Percentiles rank a stretch among this genome's conserved stretches.
Evolutionary conservation across 2,329 filamentous ascomycete genomes (phyloP).

Genomic region (Diaporthe ampelina): DNA sequence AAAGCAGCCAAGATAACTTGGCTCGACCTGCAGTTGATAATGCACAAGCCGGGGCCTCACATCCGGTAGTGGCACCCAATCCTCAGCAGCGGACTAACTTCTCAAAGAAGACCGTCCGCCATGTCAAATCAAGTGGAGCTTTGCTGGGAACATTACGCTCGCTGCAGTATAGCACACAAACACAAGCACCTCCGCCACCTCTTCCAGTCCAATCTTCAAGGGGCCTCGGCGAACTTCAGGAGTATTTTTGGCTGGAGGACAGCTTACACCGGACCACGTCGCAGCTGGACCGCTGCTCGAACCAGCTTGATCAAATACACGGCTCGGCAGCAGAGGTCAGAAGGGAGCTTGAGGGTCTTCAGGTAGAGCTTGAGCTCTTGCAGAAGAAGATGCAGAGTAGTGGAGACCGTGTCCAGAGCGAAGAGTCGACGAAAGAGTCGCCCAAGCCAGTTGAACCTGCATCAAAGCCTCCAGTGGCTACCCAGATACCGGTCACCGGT

Average conservation of each 20-base stretch:
- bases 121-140: constrained; percentile 10
- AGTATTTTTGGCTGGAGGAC: constrained; percentile 31
- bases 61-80: background rate
- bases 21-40: background rate
- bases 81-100: constrained; percentile 16
- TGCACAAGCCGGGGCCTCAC: background rate
- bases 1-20: background rate
- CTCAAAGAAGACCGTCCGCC: background rate
- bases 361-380: background rate
- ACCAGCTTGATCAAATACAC: constrained; percentile 5
- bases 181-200: background rate
- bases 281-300: constrained; percentile 16
- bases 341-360: constrained; percentile 18
- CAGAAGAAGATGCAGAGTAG: background rate
- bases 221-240: constrained; percentile 21
- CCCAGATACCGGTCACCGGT: background rate
- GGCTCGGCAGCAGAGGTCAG: constrained; percentile 20
- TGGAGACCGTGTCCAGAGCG: background rate
- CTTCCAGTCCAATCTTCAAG: background rate
- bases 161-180: background rate
- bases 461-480: background rate
- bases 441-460: background rate
- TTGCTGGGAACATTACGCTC: background rate
- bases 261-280: constrained; percentile 5
- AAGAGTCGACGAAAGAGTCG: background rate